These are phyloP conservation scores for Nemophila menziesii DNA, from an alignment of 257 asterid genomes.

Conservation along the genomic window DNA sequence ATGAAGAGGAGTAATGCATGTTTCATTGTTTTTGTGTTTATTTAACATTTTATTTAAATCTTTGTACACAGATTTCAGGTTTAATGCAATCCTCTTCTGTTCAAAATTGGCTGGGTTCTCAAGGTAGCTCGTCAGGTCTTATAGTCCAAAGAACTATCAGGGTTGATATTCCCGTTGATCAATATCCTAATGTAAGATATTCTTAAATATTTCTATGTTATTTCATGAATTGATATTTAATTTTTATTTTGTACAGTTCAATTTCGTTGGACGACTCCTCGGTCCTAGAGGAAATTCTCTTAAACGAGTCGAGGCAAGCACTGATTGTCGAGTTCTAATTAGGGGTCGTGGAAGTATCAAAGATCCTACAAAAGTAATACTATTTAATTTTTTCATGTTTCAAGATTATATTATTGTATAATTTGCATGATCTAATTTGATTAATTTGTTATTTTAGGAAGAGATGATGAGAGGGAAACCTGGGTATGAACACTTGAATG, in stretches of 20 bases:
- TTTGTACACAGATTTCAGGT: conserved; percentile 68
- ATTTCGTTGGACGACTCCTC: conserved; percentile 97
- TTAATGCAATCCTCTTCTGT: conserved; percentile 63
- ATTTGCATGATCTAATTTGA: neutral
- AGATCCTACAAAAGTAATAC: conserved; percentile 78
- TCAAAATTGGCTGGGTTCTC: conserved; percentile 85
- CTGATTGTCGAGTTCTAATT: conserved; percentile 94
- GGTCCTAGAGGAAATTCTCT: conserved; percentile 99
- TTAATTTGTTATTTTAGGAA: conserved; percentile 39
- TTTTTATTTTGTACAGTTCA: conserved; percentile 72
- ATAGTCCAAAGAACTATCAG: conserved; percentile 78
- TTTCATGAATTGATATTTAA: too few species aligned
- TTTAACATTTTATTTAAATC: conserved; percentile 1
- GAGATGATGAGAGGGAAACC: conserved; percentile 99
- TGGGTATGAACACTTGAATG: conserved; percentile 92
- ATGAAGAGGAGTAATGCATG: neutral
- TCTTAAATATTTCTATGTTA: too few species aligned
- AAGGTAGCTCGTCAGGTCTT: conserved; percentile 80
- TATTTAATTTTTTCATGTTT: neutral
- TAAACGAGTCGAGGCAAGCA: conserved; percentile 88
- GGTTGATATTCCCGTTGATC: conserved; percentile 93
- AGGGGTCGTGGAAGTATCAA: conserved; percentile 98
- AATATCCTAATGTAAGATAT: conserved; percentile 61
- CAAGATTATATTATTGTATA: neutral
- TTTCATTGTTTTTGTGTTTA: neutral